Evolutionary conservation across 768 basidiomycete genomes (phyloP), one percentile per base, ranked within the genome.

Genomic region (Amanita pallidorosea): DNA sequence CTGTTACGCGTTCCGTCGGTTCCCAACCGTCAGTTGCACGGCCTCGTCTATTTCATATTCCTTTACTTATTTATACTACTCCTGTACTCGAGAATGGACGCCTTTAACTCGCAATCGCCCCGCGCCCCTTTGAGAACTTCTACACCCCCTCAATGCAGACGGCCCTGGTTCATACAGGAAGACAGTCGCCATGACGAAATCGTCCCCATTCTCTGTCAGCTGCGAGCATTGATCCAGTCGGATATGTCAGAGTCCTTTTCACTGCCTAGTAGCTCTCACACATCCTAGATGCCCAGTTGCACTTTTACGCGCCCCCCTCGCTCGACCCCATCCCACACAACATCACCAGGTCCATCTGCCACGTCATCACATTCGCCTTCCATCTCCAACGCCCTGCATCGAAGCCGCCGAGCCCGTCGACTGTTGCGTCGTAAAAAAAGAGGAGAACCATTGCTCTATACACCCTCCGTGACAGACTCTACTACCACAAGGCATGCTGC

Each of bases 101-200:
- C 5, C 23, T 3, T 23, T 23, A 23, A 5, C 5, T 2, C 23
- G 5, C 5, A 2, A 23, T 2, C 5, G 23, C 23, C 5, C 23
- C 2, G 23, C 5, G 23, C 23, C 5, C 23, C 38, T 94, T 85
- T 61, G 74, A n/a, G n/a, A n/a, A n/a, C n/a, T n/a, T n/a, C n/a
- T n/a, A n/a, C n/a, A n/a, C n/a, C n/a, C 83, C 1, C 70, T 88
- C 18, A 83, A 84, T 57, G 74, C 72, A 2, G 79, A 78, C 56
- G 70, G 74, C 54, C 65, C 74, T 57, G 79, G 80, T 55, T 75
- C 83, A 15, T 88, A 89, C 60, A 80, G 83, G 36, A 86, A 89
- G 62, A 72, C 70, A 3, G 61, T 92, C 3, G 79, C 86, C 4
- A 95, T 13, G 88, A 90, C 48, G 83, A 87, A 53, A 85, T 98